These are phyloP conservation scores for Camillea tinctor DNA, from an alignment of 2,329 filamentous ascomycete species.

Conservation along the genomic window DNA sequence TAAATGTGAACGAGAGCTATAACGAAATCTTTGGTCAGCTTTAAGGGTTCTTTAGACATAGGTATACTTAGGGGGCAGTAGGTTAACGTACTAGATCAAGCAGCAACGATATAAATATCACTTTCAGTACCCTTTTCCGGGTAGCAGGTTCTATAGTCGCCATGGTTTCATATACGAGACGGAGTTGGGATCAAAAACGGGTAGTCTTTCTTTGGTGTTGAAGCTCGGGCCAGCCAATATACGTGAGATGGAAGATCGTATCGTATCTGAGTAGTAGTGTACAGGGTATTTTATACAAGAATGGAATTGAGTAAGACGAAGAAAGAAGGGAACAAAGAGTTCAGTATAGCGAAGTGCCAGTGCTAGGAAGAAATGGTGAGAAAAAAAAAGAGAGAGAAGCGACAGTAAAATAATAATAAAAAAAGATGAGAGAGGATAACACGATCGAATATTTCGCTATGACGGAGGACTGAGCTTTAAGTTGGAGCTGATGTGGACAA, in stretches of 20 bases:
- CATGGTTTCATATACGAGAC: conserved; percentile 16
- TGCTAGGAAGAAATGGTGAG: too few relatives aligned
- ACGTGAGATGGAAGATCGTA: not conserved
- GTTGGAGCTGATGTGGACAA: not conserved
- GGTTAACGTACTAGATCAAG: conserved; percentile 72
- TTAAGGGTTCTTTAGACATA: not conserved
- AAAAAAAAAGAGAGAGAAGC: too few relatives aligned
- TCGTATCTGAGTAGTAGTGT: not conserved
- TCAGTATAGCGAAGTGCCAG: too few relatives aligned
- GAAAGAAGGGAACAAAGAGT: not conserved
- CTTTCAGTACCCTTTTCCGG: conserved; percentile 79
- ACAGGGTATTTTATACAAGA: not conserved
- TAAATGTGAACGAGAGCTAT: conserved; percentile 97
- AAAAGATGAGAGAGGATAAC: too few relatives aligned
- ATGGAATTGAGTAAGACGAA: not conserved
- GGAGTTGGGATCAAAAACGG: not conserved
- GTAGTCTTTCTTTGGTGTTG: conserved; percentile 2
- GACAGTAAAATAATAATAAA: too few relatives aligned
- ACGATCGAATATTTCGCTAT: too few relatives aligned
- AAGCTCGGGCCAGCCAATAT: conserved; percentile 18
- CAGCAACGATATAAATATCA: conserved; percentile 85
- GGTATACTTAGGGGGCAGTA: not conserved
- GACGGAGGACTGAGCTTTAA: too few relatives aligned
- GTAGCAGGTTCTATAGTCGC: conserved; percentile 38
- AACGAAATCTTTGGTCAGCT: conserved; percentile 2